Percentiles rank a stretch among this genome's conserved stretches.
Conservation (phyloP, 2,329 filamentous ascomycete species). For the Colletotrichum eremochloae region DNA sequence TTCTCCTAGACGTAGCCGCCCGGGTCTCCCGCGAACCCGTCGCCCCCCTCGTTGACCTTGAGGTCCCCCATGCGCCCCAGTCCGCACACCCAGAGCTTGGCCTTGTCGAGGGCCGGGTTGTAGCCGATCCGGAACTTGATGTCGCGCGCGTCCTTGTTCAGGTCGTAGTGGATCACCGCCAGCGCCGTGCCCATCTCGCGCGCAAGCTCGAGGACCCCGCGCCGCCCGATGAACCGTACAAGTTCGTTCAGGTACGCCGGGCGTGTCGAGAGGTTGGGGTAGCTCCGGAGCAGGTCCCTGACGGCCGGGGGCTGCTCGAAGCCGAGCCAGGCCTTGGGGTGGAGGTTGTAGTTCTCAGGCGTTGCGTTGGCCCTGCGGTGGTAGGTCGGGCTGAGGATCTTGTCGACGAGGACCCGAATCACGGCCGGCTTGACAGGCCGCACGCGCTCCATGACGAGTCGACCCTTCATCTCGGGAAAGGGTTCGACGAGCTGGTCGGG, state of each 20-base stretch:
- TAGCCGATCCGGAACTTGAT: conserved; percentile 19
- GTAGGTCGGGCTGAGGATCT: neutral
- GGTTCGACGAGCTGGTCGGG: neutral
- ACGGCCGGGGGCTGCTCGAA: conserved; percentile 8
- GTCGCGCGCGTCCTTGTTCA: conserved; percentile 9
- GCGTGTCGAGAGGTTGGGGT: conserved; percentile 3
- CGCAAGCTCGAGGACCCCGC: conserved; percentile 1
- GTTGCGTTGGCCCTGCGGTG: neutral
- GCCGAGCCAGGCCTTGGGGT: conserved; percentile 25
- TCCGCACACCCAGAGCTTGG: conserved; percentile 21
- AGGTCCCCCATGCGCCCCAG: conserved; percentile 16
- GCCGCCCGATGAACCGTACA: conserved; percentile 9
- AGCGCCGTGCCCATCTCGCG: conserved; percentile 24
- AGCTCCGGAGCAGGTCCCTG: neutral
- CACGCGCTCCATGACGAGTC: conserved; percentile 24
- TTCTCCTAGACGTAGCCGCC: conserved; percentile 17
- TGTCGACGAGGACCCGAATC: conserved; percentile 11
- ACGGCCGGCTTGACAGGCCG: conserved; percentile 3
- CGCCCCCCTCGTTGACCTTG: neutral
- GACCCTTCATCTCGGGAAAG: conserved; percentile 15
- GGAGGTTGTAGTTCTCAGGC: conserved; percentile 25
- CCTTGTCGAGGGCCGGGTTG: neutral
- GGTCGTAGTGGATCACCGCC: conserved; percentile 31
- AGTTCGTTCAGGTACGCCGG: conserved; percentile 32
- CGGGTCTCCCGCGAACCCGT: conserved; percentile 5